Evolutionary conservation across 108 stramenopile genomes (phyloP).

Genomic region (Mayamaea pseudoterrestris): DNA sequence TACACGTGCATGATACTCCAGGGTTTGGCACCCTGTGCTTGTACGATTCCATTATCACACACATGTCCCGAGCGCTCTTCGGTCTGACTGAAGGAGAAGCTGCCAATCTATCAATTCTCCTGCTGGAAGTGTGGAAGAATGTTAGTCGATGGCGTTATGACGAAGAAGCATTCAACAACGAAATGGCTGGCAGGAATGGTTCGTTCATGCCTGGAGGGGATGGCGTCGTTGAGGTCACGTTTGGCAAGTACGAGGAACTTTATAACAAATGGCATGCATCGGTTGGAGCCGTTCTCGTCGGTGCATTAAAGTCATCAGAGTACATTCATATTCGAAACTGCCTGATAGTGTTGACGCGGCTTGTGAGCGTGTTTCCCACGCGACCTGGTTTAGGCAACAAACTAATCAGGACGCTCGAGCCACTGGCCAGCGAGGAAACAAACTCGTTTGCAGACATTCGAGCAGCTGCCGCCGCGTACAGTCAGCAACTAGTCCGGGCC

Average conservation of each 20-base stretch:
- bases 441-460: conserved; percentile 64
- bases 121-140: conserved; percentile 60
- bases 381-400: conserved; percentile 56
- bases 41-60: conserved; percentile 53
- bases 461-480: conserved; percentile 66
- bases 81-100: conserved; percentile 84
- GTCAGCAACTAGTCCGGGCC: conserved; percentile 57
- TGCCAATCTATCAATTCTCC: conserved; percentile 56
- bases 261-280: conserved; percentile 72
- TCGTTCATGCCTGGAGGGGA: neutral
- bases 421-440: conserved; percentile 50
- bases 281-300: conserved; percentile 48
- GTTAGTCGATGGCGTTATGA: conserved; percentile 74
- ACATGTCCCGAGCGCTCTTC: conserved; percentile 47
- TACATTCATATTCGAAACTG: conserved; percentile 77
- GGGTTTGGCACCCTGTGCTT: conserved; percentile 63
- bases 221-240: conserved; percentile 12
- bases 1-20: conserved; percentile 68
- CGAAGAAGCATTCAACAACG: conserved; percentile 52
- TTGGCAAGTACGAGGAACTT: conserved; percentile 38
- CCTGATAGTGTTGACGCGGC: conserved; percentile 60
- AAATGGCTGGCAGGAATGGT: conserved; percentile 36
- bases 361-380: conserved; percentile 69
- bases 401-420: conserved; percentile 38
- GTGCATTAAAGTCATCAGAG: conserved; percentile 62